A percentile compares a stretch with the other conserved stretches of the same genome.
Evolutionary conservation across 148 eudicot genomes (phyloP).

Genomic region (Fagopyrum tataricum): DNA sequence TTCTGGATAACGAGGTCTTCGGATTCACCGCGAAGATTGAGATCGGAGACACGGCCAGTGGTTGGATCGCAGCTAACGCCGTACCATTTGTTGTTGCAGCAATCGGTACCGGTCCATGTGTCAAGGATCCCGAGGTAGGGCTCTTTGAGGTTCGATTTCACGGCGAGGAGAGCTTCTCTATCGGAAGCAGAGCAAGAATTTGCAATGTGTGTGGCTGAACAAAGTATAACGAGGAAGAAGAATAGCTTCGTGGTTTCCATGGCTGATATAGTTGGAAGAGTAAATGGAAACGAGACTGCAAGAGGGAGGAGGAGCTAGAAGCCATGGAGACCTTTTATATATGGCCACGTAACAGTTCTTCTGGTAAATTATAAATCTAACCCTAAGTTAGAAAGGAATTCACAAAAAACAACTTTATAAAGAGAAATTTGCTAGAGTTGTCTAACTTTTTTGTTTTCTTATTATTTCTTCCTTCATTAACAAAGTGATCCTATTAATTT

Average conservation of each 20-base stretch:
- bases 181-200: constrained; percentile 71
- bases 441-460: too few species aligned
- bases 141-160: constrained; percentile 55
- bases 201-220: background rate
- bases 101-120: constrained; percentile 72
- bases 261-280: background rate
- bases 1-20: constrained; percentile 66
- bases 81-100: constrained; percentile 69
- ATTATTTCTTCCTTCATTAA: too few species aligned
- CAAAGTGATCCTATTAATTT: too few species aligned
- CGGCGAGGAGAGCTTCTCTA: constrained; percentile 58
- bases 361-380: too few species aligned
- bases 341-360: too few species aligned
- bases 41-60: constrained; percentile 53
- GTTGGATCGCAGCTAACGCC: constrained; percentile 71
- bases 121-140: constrained; percentile 69
- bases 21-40: constrained; percentile 79
- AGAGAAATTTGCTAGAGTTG: too few species aligned
- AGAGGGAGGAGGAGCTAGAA: background rate
- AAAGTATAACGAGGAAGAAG: background rate
- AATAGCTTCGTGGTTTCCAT: background rate
- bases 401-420: too few species aligned
- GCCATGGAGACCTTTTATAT: background rate
- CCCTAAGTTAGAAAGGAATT: too few species aligned
- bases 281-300: background rate